Percentiles rank a stretch among this genome's conserved stretches.
Conservation (phyloP, 352 stramenopile genomes). For the Phytophthora cactorum region DNA sequence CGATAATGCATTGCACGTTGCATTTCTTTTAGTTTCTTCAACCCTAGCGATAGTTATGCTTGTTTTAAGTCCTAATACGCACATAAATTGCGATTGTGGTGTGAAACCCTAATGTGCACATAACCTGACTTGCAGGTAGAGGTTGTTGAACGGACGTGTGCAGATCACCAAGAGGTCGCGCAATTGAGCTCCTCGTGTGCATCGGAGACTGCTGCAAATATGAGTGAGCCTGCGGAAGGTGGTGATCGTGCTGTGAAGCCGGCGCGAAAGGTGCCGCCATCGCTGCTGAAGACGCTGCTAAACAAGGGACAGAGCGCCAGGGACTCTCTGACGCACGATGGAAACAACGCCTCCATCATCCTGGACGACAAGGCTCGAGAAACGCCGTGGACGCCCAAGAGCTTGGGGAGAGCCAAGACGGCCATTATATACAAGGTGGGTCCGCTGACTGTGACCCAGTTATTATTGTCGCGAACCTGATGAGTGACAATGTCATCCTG, state of each 20-base stretch:
- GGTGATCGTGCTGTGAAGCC: not conserved
- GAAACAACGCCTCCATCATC: slow-evolving; percentile 84
- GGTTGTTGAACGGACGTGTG: slow-evolving; percentile 8
- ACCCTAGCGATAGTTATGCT: slow-evolving; percentile 13
- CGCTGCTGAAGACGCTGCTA: slow-evolving; percentile 49
- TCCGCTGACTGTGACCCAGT: not conserved
- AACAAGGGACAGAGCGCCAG: slow-evolving; percentile 33
- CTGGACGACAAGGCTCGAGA: slow-evolving; percentile 53
- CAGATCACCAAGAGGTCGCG: slow-evolving; percentile 13
- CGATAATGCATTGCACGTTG: slow-evolving; percentile 22
- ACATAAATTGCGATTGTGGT: not conserved
- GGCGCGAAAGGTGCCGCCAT: slow-evolving; percentile 19
- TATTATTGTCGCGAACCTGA: not conserved
- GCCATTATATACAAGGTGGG: slow-evolving; percentile 88
- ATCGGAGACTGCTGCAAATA: not conserved
- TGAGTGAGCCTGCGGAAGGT: slow-evolving; percentile 21
- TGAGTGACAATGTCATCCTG: slow-evolving; percentile 4
- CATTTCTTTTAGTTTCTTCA: slow-evolving; percentile 32
- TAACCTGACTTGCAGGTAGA: slow-evolving; percentile 13
- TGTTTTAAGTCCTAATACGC: no score
- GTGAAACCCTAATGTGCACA: slow-evolving; percentile 12
- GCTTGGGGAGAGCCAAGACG: slow-evolving; percentile 82
- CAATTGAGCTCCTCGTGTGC: slow-evolving; percentile 9
- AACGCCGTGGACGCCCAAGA: slow-evolving; percentile 86
- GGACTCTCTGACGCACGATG: slow-evolving; percentile 64